phyloP scores from a whole-genome alignment of 345 rosid species.

The Populus alba region DNA sequence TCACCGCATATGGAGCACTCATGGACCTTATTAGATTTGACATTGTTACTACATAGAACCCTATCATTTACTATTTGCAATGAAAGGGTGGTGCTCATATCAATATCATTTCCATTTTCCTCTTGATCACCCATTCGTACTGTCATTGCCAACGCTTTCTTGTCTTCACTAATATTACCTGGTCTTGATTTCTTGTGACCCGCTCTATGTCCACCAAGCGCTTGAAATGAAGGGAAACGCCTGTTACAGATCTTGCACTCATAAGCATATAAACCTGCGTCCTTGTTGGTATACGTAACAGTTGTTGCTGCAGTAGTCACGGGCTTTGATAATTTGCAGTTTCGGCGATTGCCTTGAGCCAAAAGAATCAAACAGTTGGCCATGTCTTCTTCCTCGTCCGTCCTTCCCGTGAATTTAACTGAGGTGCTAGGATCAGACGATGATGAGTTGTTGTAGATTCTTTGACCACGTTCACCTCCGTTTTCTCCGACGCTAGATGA shows the following conservation, averaged over 20 bases:
- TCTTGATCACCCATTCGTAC: not conserved
- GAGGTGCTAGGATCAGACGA: constrained; percentile 22
- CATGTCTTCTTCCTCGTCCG: constrained; percentile 28
- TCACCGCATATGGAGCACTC: constrained; percentile 90
- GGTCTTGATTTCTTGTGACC: constrained; percentile 27
- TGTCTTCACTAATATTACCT: constrained; percentile 17
- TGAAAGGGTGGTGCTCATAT: constrained; percentile 46
- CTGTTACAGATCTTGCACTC: constrained; percentile 31
- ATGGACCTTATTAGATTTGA: constrained; percentile 56
- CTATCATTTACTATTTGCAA: constrained; percentile 37
- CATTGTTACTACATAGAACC: constrained; percentile 8
- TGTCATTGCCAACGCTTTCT: constrained; percentile 6
- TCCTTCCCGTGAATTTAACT: constrained; percentile 14
- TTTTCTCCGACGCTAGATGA: constrained; percentile 17
- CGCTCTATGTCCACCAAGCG: constrained; percentile 35
- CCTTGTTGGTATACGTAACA: not conserved
- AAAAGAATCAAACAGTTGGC: constrained; percentile 36
- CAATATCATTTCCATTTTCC: not conserved
- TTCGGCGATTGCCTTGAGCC: constrained; percentile 21
- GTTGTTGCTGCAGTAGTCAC: not conserved
- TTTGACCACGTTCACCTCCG: constrained; percentile 13
- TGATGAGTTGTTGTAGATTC: not conserved
- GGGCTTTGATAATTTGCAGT: not conserved
- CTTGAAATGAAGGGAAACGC: constrained; percentile 34
- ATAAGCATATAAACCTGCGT: not conserved